Conservation (phyloP, 371 early-diverging fungal genomes). For the Mucor velutinosus region DNA sequence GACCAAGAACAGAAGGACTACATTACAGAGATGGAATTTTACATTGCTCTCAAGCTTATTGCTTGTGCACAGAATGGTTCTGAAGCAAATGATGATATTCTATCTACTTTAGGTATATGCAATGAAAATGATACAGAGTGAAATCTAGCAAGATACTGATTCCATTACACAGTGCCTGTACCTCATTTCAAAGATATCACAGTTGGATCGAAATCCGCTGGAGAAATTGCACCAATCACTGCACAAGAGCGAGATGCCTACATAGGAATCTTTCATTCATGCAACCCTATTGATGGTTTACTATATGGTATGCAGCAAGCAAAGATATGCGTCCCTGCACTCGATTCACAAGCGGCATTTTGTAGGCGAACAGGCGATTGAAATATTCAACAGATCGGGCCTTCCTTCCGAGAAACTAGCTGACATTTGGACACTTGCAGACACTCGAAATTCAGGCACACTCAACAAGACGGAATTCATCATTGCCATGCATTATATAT, state of each 20-base stretch:
- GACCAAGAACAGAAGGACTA: constrained; percentile 8
- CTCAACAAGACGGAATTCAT: constrained; percentile 66
- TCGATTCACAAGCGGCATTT: background rate
- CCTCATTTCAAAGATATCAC: constrained; percentile 5
- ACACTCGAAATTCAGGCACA: constrained; percentile 58
- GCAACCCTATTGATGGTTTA: constrained; percentile 16
- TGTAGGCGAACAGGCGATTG: constrained; percentile 14
- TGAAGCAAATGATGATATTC: background rate
- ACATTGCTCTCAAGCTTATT: constrained; percentile 22
- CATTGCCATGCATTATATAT: constrained; percentile 74
- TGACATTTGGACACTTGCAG: constrained; percentile 47
- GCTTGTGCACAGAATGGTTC: constrained; percentile 25
- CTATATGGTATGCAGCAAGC: background rate
- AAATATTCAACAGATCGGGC: constrained; percentile 14
- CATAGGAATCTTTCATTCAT: constrained; percentile 18
- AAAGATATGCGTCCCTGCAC: background rate
- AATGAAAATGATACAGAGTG: background rate
- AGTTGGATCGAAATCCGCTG: background rate
- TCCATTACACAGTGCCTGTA: background rate
- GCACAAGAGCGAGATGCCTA: constrained; percentile 16
- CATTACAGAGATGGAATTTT: constrained; percentile 15
- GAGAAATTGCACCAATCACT: constrained; percentile 13
- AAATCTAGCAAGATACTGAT: background rate
- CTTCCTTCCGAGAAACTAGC: constrained; percentile 13
- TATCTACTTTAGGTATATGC: constrained; percentile 14